Percentiles rank a stretch among this genome's conserved stretches.
phyloP scores from a whole-genome alignment of 495 filamentous ascomycete species.

The Podospora bellae-mahoneyi region DNA sequence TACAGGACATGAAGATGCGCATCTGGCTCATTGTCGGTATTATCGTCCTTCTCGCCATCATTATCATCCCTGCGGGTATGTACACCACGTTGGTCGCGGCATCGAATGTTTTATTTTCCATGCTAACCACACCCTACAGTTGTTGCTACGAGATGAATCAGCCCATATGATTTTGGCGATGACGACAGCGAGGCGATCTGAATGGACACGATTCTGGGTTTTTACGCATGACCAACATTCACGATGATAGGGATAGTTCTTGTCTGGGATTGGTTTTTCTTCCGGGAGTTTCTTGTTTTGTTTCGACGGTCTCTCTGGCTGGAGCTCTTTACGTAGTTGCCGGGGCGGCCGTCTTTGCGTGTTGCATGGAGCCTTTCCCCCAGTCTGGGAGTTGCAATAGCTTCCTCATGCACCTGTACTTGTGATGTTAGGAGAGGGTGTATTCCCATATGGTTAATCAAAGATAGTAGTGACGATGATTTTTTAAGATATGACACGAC shows the following conservation, averaged over 20 bases:
- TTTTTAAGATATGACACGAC: neutral
- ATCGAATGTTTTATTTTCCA: too few relatives aligned
- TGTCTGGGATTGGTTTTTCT: constrained; percentile 29
- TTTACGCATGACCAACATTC: constrained; percentile 31
- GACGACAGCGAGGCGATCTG: constrained; percentile 22
- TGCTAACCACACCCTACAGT: constrained; percentile 26
- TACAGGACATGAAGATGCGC: constrained; percentile 95
- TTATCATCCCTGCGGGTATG: constrained; percentile 85
- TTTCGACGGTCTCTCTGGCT: constrained; percentile 11
- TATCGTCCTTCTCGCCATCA: constrained; percentile 82
- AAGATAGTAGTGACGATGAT: constrained; percentile 31
- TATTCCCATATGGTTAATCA: constrained; percentile 36
- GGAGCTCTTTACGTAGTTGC: constrained; percentile 15
- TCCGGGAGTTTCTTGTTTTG: constrained; percentile 36
- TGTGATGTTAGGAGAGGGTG: constrained; percentile 38
- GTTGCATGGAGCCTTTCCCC: constrained; percentile 16
- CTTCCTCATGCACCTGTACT: constrained; percentile 35
- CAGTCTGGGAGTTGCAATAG: constrained; percentile 24
- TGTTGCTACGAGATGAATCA: constrained; percentile 30
- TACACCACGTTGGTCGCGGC: neutral
- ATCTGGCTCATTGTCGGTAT: constrained; percentile 89
- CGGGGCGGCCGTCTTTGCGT: constrained; percentile 22
- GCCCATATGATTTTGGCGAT: constrained; percentile 19
- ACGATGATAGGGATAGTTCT: constrained; percentile 27
- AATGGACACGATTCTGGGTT: constrained; percentile 33